These are phyloP conservation scores for Aspergillus nanangensis DNA, from an alignment of 495 filamentous ascomycete genomes.

Conservation along the genomic window DNA sequence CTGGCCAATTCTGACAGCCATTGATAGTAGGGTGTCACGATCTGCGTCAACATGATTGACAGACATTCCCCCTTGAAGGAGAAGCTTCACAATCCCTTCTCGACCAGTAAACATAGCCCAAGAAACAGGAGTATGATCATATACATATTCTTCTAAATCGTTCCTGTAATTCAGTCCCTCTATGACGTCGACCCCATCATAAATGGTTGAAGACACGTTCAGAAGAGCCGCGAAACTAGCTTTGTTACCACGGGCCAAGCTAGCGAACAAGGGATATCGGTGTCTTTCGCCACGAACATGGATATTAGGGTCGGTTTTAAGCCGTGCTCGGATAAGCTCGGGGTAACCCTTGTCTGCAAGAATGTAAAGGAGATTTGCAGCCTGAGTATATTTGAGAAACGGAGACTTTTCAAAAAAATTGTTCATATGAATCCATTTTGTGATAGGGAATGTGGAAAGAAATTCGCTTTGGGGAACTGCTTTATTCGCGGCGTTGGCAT, in stretches of 20 bases:
- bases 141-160: slow-evolving; percentile 2
- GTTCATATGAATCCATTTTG: slow-evolving; percentile 30
- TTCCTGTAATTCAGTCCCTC: slow-evolving; percentile 8
- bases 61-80: slow-evolving; percentile 7
- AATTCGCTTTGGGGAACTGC: slow-evolving; percentile 33
- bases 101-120: slow-evolving; percentile 16
- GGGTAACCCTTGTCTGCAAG: slow-evolving; percentile 36
- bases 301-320: slow-evolving; percentile 16
- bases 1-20: slow-evolving; percentile 2
- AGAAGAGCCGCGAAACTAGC: slow-evolving; percentile 25
- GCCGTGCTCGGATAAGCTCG: slow-evolving; percentile 30
- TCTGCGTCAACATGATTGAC: background rate
- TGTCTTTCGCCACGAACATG: slow-evolving; percentile 31
- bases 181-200: slow-evolving; percentile 11
- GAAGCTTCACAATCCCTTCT: slow-evolving; percentile 9
- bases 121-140: slow-evolving; percentile 17
- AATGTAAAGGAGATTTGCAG: slow-evolving; percentile 41
- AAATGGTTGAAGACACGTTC: slow-evolving; percentile 3
- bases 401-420: slow-evolving; percentile 33
- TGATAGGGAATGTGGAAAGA: slow-evolving; percentile 25
- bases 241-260: slow-evolving; percentile 23
- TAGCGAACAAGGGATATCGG: slow-evolving; percentile 39
- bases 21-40: slow-evolving; percentile 5
- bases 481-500: slow-evolving; percentile 35
- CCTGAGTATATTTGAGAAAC: slow-evolving; percentile 23